Conservation (phyloP, 73 alveolate genomes). For the Blepharisma japonicum region DNA sequence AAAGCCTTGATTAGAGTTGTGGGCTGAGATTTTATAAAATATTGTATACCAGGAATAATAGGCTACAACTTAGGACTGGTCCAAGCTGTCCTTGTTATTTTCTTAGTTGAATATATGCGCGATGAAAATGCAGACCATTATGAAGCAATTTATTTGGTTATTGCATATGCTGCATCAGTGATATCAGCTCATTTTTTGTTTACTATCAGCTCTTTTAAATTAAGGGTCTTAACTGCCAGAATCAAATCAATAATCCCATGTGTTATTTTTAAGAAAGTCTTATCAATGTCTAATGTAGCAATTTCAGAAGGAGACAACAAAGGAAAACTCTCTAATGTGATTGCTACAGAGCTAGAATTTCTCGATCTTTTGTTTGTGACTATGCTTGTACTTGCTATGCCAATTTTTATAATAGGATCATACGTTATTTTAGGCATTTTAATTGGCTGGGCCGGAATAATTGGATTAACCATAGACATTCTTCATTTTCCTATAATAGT, state of each 20-base stretch:
- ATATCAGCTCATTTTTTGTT: not conserved
- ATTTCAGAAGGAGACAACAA: not conserved
- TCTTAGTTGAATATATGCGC: not conserved
- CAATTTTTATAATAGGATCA: not conserved
- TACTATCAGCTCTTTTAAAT: too few relatives aligned
- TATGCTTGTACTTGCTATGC: not conserved
- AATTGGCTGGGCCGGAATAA: constrained; percentile 1
- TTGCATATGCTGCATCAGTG: not conserved
- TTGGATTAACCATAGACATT: not conserved
- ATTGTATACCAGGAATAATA: not conserved
- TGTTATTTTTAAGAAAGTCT: not conserved
- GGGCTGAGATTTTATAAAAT: not conserved
- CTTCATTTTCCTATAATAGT: constrained; percentile 16
- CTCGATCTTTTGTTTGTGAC: not conserved
- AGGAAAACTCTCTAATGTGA: not conserved
- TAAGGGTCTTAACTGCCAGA: not conserved
- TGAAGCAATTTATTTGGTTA: not conserved
- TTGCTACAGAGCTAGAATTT: not conserved
- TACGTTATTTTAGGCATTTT: not conserved
- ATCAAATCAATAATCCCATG: not conserved
- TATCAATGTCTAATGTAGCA: not conserved
- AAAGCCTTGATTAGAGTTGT: not conserved
- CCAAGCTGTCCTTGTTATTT: not conserved
- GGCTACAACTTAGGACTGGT: not conserved
- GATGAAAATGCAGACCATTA: not conserved